These are phyloP conservation scores for Heliocybe sulcata DNA, from an alignment of 1,284 basidiomycete genomes.

Conservation along the genomic window DNA sequence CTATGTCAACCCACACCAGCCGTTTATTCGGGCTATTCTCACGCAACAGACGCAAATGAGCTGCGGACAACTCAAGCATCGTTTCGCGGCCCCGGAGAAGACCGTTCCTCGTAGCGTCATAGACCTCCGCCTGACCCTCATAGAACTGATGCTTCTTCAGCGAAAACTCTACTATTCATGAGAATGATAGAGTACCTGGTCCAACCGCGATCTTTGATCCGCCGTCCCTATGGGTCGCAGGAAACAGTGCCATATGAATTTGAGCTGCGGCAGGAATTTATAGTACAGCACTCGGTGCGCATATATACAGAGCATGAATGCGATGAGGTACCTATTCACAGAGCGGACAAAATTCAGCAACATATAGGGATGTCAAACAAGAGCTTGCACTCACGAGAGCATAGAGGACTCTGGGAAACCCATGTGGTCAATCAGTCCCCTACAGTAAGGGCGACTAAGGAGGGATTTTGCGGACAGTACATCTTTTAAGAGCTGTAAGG, in stretches of 20 bases:
- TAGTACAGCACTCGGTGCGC: neutral
- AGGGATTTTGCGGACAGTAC: neutral
- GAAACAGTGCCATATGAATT: constrained; percentile 13
- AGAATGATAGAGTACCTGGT: constrained; percentile 7
- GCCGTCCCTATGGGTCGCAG: constrained; percentile 11
- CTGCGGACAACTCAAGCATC: constrained; percentile 64
- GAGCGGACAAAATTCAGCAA: neutral
- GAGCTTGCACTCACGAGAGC: neutral
- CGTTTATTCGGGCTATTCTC: constrained; percentile 33
- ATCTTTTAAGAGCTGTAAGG: neutral
- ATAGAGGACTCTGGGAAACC: neutral
- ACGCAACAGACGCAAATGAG: constrained; percentile 51
- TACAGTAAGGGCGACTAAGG: neutral
- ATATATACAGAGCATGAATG: neutral
- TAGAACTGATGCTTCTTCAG: constrained; percentile 42
- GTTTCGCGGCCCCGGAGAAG: constrained; percentile 66
- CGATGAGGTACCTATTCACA: neutral
- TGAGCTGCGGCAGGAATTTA: constrained; percentile 7
- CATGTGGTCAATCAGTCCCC: neutral
- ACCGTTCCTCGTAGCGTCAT: constrained; percentile 54
- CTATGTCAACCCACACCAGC: constrained; percentile 78
- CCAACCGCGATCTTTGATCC: constrained; percentile 8
- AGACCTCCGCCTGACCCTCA: constrained; percentile 62
- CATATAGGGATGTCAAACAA: neutral
- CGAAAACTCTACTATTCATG: neutral